Evolutionary conservation across 345 rosid genomes (phyloP), one percentile per base, ranked within the genome.

Genomic region (Excoecaria cochinchinensis): DNA sequence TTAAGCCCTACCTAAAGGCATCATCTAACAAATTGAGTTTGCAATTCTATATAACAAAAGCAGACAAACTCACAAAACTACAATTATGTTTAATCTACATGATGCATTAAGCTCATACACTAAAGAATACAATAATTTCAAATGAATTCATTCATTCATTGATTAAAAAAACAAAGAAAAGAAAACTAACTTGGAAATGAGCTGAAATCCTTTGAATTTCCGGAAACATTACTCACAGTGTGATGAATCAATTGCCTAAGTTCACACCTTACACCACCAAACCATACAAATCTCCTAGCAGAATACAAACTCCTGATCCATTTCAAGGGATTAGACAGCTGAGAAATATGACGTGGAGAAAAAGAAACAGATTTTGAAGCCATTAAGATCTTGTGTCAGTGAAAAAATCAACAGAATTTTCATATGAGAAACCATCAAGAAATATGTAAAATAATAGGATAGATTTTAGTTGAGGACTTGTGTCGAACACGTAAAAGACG

Each of bases 181-280:
- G 42, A 69, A 60, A 66, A 83, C 89, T 73, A 69, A 86, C 91
- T 83, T 75, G 88, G 88, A 39, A 84, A 68, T 25, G 84, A 78
- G 67, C 67, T 75, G 79, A 74, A 77, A 57, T 85, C 87, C 84
- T 80, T 86, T 68, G 63, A 53, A 62, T 74, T 82, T 71, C 67
- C 77, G 11, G 84, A 56, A 38, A 71, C 84, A 72, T 72, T 58
- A 15, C 36, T 71, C 15, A 73, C 82, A 3, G 56, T 50, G 68
- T 62, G 76, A 72, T 63, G 81, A 67, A 51, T 62, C 48, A 61
- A 66, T 44, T 48, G 74, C 21, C 70, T 46, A 44, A 78, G 60
- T 62, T 77, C 78, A 47, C 72, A 81, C 67, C 81, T 51, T 52
- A 70, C 67, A 9, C 76, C 78, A 17, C 76, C 77, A 38, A 73